Conservation (phyloP, 768 basidiomycete genomes). For the Xerocomellus dryophilus region DNA sequence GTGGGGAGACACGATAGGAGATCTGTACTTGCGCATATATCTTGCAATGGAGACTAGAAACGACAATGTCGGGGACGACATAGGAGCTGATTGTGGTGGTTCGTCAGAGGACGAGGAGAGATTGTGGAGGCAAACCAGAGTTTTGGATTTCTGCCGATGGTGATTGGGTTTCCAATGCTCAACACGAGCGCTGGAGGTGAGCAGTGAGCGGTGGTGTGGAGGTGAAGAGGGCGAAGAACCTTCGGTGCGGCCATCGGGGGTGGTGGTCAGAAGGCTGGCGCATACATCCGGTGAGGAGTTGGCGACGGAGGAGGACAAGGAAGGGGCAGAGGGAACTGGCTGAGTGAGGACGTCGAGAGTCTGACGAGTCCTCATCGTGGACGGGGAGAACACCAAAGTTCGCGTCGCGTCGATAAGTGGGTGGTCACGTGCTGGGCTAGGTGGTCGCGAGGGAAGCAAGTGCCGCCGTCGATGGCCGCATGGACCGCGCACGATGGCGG, state of each 20-base stretch:
- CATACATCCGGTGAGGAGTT: slow-evolving; percentile 47
- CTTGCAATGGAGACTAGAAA: slow-evolving; percentile 74
- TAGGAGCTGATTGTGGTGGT: slow-evolving; percentile 45
- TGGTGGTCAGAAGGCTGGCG: slow-evolving; percentile 66
- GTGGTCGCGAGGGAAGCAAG: slow-evolving; percentile 14
- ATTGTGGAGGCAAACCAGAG: slow-evolving; percentile 45
- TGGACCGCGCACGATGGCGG: slow-evolving; percentile 4
- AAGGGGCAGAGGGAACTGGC: slow-evolving; percentile 28
- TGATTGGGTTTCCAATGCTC: slow-evolving; percentile 58
- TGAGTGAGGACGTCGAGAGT: slow-evolving; percentile 26
- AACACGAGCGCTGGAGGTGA: slow-evolving; percentile 47
- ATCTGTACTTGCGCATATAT: slow-evolving; percentile 63
- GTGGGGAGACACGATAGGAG: not conserved
- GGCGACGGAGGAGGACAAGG: slow-evolving; percentile 9
- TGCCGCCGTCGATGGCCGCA: slow-evolving; percentile 3
- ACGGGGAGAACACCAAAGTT: not conserved
- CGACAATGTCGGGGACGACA: slow-evolving; percentile 55
- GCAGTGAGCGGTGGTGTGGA: not conserved
- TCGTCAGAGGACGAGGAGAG: not conserved
- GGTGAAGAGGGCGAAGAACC: slow-evolving; percentile 35
- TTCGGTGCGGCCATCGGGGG: slow-evolving; percentile 60
- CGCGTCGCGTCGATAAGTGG: slow-evolving; percentile 9
- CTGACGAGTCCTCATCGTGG: slow-evolving; percentile 19
- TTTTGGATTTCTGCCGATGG: slow-evolving; percentile 69
- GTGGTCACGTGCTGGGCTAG: slow-evolving; percentile 14